Evolutionary conservation across 2,329 filamentous ascomycete genomes (phyloP), one percentile per base, ranked within the genome.

Genomic region (Podosphaera aphanis): DNA sequence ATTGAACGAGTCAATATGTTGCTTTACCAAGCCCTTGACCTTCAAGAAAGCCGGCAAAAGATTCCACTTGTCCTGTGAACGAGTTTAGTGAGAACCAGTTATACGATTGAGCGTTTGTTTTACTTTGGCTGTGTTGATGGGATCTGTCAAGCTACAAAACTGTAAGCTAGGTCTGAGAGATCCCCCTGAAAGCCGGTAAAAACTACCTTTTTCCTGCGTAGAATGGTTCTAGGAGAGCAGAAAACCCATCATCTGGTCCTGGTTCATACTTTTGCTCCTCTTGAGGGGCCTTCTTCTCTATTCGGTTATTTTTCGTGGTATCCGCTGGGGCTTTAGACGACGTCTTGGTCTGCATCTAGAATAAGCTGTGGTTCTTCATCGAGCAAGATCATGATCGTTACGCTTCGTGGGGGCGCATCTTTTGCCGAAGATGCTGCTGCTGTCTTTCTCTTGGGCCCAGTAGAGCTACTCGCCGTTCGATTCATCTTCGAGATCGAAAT

Each of bases 11-110:
- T 98, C 92, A 40, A 57, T 70, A 52, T 68, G 73, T 67, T 95
- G 88, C 63, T 94, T 94, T 45, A 94, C 86, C 47, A 94, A 68
- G 47, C 86, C 73, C 64, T 98, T 98, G 56, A 94, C 86, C 63
- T 94, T 94, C 48, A 98, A 67, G 62, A 98, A 98, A n/a, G 90
- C 90, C 0, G 90, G 92, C 23, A 98, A 66, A 37, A 98, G 69
- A 61, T 95, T 93, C 74, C 88, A 94, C 69, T 98, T 98, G 66
- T 98, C 90, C 57, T 81, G 70, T 54, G 69, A 70, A 46, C 6
- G 69, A 74, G 31, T 53, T 44, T 56, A 49, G 51, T 37, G 35
- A 13, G 10, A 5, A 18, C 16, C 15, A 7, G 11, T 20, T 11
- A 8, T 27, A 21, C n/a, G 8, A 6, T 10, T 18, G 21, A 10